Conservation (phyloP, 164 flowering plant genomes). For the Saururus chinensis region DNA sequence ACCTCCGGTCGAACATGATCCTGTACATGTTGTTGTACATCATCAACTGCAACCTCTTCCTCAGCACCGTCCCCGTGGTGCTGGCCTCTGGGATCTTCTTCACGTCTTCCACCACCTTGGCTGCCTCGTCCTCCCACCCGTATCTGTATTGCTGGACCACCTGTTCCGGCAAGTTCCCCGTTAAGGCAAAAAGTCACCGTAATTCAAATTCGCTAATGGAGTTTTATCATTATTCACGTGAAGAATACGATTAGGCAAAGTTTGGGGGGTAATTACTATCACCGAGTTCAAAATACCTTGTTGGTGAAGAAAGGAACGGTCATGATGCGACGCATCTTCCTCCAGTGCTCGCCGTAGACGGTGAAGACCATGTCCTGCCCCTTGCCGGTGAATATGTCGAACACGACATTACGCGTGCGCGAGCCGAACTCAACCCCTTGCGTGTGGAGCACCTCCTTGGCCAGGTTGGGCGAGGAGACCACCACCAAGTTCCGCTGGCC, state of each 20-base stretch:
- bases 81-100: slow-evolving; percentile 39
- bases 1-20: slow-evolving; percentile 75
- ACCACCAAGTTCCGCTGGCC: slow-evolving; percentile 81
- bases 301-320: slow-evolving; percentile 89
- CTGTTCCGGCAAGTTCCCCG: not conserved
- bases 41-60: slow-evolving; percentile 65
- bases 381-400: slow-evolving; percentile 80
- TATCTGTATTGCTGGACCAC: slow-evolving; percentile 59
- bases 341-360: slow-evolving; percentile 82
- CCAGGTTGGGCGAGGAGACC: slow-evolving; percentile 63
- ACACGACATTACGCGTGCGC: slow-evolving; percentile 68
- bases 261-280: too few relatives aligned
- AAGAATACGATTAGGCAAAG: too few relatives aligned
- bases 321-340: slow-evolving; percentile 88
- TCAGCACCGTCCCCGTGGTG: slow-evolving; percentile 43
- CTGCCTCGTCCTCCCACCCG: slow-evolving; percentile 70
- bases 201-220: too few relatives aligned
- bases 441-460: slow-evolving; percentile 75
- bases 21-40: slow-evolving; percentile 89
- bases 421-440: slow-evolving; percentile 93
- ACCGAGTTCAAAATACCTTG: slow-evolving; percentile 26
- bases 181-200: too few relatives aligned
- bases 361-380: slow-evolving; percentile 95
- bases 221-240: too few relatives aligned
- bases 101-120: slow-evolving; percentile 57